Evolutionary conservation across 2,329 filamentous ascomycete species (phyloP).

Genomic region (Neofusicoccum ribis): DNA sequence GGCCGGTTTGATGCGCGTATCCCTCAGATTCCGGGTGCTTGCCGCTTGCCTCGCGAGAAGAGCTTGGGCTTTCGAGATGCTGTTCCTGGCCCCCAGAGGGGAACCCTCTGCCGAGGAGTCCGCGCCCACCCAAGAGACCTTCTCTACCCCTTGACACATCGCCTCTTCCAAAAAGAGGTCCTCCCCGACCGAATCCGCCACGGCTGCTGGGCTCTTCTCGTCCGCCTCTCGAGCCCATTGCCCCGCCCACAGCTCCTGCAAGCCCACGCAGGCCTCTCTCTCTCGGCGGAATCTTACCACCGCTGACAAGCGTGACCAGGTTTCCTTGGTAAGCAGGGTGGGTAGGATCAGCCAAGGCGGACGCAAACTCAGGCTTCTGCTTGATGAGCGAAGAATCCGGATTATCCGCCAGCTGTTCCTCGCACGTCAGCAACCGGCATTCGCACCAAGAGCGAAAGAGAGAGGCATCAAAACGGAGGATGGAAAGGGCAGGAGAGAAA

Average conservation of each 20-base stretch:
- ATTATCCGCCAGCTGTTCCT: conserved; percentile 33
- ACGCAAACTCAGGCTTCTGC: conserved; percentile 43
- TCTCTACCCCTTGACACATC: background rate
- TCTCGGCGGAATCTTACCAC: conserved; percentile 41
- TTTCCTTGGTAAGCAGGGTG: conserved; percentile 53
- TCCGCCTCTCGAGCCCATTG: background rate
- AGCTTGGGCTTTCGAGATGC: background rate
- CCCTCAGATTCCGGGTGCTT: too few species aligned
- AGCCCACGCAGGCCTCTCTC: conserved; percentile 21
- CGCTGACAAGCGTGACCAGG: conserved; percentile 49
- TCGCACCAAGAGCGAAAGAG: too few species aligned
- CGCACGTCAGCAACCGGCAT: conserved; percentile 24
- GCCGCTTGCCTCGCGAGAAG: background rate
- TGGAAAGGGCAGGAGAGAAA: background rate
- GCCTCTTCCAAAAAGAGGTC: background rate
- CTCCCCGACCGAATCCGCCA: background rate
- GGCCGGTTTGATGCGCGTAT: background rate
- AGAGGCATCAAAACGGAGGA: background rate
- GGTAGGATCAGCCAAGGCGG: conserved; percentile 53
- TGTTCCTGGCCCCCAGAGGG: background rate
- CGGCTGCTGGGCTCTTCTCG: background rate
- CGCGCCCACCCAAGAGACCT: background rate
- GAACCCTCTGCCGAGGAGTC: background rate
- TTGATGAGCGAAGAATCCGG: conserved; percentile 42
- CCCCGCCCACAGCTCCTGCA: background rate